Evolutionary conservation across 1,284 basidiomycete species (phyloP), one percentile per base, ranked within the genome.

Genomic region (Trametes pubescens): DNA sequence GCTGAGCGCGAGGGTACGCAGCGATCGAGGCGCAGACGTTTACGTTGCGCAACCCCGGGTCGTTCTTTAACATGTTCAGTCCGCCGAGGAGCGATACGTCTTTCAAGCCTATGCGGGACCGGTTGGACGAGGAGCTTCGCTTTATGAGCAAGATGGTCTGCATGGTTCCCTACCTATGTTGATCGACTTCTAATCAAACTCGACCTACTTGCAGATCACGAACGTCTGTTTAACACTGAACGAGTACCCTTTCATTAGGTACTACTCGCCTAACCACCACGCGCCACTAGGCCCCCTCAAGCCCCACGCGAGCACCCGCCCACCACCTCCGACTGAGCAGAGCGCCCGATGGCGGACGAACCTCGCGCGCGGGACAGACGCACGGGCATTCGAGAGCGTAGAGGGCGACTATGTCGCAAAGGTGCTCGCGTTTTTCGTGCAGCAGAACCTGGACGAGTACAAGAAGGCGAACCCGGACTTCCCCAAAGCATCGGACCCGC

Each of bases 181-280:
- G 38, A 49, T 37, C 64, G 57, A 29, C 14, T 24, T 18, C 10
- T 24, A 26, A 49, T 29, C 38, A n/a, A 10, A 10, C 37, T 21
- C n/a, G n/a, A n/a, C n/a, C n/a, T n/a, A n/a, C n/a, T 68, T 59
- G 55, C 76, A 95, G 94, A 91, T 98, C 66, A 79, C 94, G 40
- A 98, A 98, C 74, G 80, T 96, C 14, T 95, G 97, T 76, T 91
- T 98, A 26, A 90, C 94, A 0, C 80, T 99, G 55, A 93, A 96
- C 74, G 98, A 99, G 76, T 95, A 92, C 73, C 98, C 98, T 0
- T 91, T 90, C 75, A 93, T 99, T 69, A 92, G 98, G 26, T 99
- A 98, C 79, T 98, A 98, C 77, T 81, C 93, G 59, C 95, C 97
- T 4, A 79, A 86, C 11, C 87, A 93, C 71, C 94, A 98, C 73